phyloP scores from a whole-genome alignment of 371 early-diverging fungal genomes.

The Haplosporangium sp. region DNA sequence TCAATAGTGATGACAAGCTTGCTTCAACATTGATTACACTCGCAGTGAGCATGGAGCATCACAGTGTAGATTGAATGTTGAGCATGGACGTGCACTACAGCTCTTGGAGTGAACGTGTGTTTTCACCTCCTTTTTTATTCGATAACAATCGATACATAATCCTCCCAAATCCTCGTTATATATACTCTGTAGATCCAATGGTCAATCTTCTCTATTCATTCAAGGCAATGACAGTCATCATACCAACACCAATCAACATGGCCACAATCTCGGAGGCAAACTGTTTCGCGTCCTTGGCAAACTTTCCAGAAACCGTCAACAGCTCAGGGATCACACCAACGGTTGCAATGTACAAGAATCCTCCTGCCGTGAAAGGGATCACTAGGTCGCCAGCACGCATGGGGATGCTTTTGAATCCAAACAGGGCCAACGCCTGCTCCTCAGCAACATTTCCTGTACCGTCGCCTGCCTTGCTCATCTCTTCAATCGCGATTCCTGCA shows the following conservation, averaged over 20 bases:
- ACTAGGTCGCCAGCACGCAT: constrained; percentile 74
- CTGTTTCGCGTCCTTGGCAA: constrained; percentile 63
- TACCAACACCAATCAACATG: constrained; percentile 71
- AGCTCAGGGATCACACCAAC: constrained; percentile 91
- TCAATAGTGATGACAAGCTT: too few relatives aligned
- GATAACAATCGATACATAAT: too few relatives aligned
- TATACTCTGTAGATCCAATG: too few relatives aligned
- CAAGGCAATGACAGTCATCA: constrained; percentile 75
- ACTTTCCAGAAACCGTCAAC: constrained; percentile 70
- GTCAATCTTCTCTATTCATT: constrained; percentile 55
- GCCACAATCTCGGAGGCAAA: constrained; percentile 67
- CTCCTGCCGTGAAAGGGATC: constrained; percentile 91
- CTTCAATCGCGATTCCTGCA: constrained; percentile 85
- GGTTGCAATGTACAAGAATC: constrained; percentile 90
- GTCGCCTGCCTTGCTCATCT: constrained; percentile 61
- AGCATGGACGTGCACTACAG: too few relatives aligned
- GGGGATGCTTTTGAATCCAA: constrained; percentile 37
- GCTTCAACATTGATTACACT: too few relatives aligned
- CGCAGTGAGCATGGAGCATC: too few relatives aligned
- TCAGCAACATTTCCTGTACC: constrained; percentile 14
- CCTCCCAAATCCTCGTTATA: too few relatives aligned
- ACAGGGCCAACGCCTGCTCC: constrained; percentile 18
- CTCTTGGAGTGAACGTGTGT: too few relatives aligned
- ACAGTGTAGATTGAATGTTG: too few relatives aligned
- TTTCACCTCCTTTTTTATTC: too few relatives aligned